A percentile compares a stretch with the other conserved stretches of the same genome.
Evolutionary conservation across 2,329 filamentous ascomycete species (phyloP).

Genomic region (Ceratocystis colombiana): DNA sequence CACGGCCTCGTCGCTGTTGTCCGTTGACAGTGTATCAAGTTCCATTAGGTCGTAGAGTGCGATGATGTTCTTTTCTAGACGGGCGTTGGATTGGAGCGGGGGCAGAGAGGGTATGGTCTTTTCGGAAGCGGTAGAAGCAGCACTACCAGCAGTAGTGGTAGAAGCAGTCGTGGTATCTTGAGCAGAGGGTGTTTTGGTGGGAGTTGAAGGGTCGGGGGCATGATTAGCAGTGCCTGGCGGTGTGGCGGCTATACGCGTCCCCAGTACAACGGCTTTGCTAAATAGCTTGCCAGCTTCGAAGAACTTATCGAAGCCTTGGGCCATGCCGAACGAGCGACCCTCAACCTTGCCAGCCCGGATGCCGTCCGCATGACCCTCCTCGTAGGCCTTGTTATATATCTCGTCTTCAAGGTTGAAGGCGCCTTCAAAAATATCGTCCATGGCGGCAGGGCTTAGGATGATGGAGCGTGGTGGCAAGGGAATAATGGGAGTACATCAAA

Average conservation of each 20-base stretch:
- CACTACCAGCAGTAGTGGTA: background rate
- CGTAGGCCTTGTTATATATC: conserved; percentile 77
- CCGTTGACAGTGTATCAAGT: conserved; percentile 62
- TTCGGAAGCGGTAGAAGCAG: background rate
- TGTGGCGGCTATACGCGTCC: conserved; percentile 47
- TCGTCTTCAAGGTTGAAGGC: conserved; percentile 51
- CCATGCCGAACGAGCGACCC: conserved; percentile 79
- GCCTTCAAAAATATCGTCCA: conserved; percentile 45
- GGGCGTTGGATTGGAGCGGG: conserved; percentile 46
- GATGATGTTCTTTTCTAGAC: conserved; percentile 66
- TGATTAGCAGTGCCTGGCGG: background rate
- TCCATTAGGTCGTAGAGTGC: conserved; percentile 70
- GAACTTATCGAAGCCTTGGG: conserved; percentile 92
- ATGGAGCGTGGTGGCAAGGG: background rate
- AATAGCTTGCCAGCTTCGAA: conserved; percentile 67
- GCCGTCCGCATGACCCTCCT: conserved; percentile 65
- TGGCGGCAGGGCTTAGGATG: conserved; percentile 7
- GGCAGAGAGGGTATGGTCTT: conserved; percentile 30
- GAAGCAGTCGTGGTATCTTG: background rate
- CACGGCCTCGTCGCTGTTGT: conserved; percentile 81
- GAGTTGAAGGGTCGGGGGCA: background rate
- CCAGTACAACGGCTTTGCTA: conserved; percentile 74
- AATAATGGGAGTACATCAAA: background rate
- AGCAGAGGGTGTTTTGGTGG: background rate
- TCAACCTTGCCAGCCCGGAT: conserved; percentile 69